These are phyloP conservation scores for Ormosia semicastrata DNA, from an alignment of 306 rosid species.

Conservation along the genomic window DNA sequence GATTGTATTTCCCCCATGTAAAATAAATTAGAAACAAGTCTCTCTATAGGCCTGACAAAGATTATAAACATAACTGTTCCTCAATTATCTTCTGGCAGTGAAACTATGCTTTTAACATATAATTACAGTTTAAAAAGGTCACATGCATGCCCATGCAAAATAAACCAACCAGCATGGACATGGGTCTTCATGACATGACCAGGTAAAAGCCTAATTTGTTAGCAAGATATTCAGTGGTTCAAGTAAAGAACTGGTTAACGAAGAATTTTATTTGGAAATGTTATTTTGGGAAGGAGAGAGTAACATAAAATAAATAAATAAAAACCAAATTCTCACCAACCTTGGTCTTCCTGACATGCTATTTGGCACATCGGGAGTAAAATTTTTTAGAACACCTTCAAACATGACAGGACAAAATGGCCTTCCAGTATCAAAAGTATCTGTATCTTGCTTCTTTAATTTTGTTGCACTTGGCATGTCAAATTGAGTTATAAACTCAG, in stretches of 20 bases:
- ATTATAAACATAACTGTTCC: background rate
- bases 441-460: constrained; percentile 47
- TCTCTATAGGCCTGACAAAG: background rate
- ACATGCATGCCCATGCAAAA: background rate
- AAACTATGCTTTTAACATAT: constrained; percentile 13
- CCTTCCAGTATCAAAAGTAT: constrained; percentile 59
- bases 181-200: background rate
- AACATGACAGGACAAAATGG: constrained; percentile 87
- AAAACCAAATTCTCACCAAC: constrained; percentile 44
- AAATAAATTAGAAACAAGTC: background rate
- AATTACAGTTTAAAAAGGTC: background rate
- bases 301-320: background rate
- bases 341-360: constrained; percentile 83
- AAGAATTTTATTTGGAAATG: background rate
- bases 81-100: background rate
- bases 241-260: background rate
- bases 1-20: background rate
- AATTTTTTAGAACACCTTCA: constrained; percentile 64
- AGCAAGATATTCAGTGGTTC: background rate
- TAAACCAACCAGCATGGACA: background rate
- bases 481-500: constrained; percentile 69
- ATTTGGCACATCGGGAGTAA: constrained; percentile 75
- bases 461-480: constrained; percentile 55
- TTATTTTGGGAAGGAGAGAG: background rate
- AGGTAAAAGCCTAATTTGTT: background rate